Evolutionary conservation across 148 eudicot species (phyloP), one percentile per base, ranked within the genome.

Genomic region (Spergularia bocconei): DNA sequence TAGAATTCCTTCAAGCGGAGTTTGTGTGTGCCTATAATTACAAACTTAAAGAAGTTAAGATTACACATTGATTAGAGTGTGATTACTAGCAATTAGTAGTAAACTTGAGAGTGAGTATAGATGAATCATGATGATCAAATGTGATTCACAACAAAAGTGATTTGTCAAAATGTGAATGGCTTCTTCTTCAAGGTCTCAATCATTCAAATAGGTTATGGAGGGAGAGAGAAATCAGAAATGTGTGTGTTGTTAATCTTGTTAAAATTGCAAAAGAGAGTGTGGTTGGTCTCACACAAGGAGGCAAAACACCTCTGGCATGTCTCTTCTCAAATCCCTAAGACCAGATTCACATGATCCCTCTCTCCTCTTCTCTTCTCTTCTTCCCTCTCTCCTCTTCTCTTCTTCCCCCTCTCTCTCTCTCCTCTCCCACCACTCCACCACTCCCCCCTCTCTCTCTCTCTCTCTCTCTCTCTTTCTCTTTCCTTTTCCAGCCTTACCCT

Each of bases 221-320:
- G 10, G 48, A 44, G 10, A 44, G 48, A 44, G 48, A 44, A 9
- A 44, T 29, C 36, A 29, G 36, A 29, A 29, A 29, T 29, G 36
- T 29, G 36, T 29, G 48, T 44, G 48, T 44, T 44, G 48, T 56
- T 56, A 4, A 29, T 29, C 36, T 29, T 29, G 36, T 29, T 56
- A 21, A 11, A 61, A 61, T 14, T 2, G 33, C 38, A 64, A 17
- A 64, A 14, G 16, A 14, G n/a, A 58, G 44, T 36, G 57, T 68
- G 65, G 69, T 68, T 71, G 82, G 86, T 84, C 82, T 80, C 47
- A 70, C 2, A 13, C 58, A 48, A 75, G 81, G 86, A 74, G 71
- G 77, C 83, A 84, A 47, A 38, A 38, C 55, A 17, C 67, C 25
- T 21, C 60, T 82, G 85, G 82, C 79, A 82, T 82, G 82, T 73